These are phyloP conservation scores for Kernera saxatilis DNA, from an alignment of 345 rosid species.

Conservation along the genomic window DNA sequence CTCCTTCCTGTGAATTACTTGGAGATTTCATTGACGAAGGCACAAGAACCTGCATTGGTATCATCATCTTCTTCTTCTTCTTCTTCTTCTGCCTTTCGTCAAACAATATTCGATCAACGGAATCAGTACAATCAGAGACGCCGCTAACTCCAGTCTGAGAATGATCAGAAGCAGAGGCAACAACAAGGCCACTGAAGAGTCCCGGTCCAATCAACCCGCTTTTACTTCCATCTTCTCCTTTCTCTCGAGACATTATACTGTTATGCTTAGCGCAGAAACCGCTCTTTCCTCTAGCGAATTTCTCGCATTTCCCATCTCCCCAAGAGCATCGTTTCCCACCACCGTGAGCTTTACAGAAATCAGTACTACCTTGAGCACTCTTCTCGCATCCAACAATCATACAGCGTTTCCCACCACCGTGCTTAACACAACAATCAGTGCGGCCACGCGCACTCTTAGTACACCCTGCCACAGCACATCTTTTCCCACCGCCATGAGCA, in stretches of 20 bases:
- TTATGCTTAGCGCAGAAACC: conserved; percentile 88
- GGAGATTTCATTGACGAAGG: conserved; percentile 78
- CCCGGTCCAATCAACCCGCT: conserved; percentile 64
- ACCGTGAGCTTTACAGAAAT: conserved; percentile 94
- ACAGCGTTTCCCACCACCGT: conserved; percentile 92
- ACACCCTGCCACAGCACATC: conserved; percentile 71
- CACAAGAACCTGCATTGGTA: conserved; percentile 83
- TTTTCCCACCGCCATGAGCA: conserved; percentile 93
- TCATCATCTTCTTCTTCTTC: conserved; percentile 26
- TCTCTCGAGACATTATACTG: conserved; percentile 47
- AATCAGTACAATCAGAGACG: conserved; percentile 51
- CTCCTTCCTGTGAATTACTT: conserved; percentile 10
- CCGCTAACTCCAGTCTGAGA: conserved; percentile 50
- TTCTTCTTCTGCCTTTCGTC: conserved; percentile 31
- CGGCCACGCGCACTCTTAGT: conserved; percentile 95
- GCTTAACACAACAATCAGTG: conserved; percentile 83
- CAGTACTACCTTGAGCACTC: conserved; percentile 97
- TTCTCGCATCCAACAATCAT: conserved; percentile 56
- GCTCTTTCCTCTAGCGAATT: conserved; percentile 86
- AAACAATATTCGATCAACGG: conserved; percentile 28
- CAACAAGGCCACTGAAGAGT: conserved; percentile 66
- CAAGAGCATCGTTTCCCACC: conserved; percentile 86
- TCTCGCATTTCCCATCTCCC: conserved; percentile 76
- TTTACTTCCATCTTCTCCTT: conserved; percentile 34
- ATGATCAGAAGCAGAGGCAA: conserved; percentile 48